phyloP scores from a whole-genome alignment of 345 rosid genomes.

The Adansonia digitata region DNA sequence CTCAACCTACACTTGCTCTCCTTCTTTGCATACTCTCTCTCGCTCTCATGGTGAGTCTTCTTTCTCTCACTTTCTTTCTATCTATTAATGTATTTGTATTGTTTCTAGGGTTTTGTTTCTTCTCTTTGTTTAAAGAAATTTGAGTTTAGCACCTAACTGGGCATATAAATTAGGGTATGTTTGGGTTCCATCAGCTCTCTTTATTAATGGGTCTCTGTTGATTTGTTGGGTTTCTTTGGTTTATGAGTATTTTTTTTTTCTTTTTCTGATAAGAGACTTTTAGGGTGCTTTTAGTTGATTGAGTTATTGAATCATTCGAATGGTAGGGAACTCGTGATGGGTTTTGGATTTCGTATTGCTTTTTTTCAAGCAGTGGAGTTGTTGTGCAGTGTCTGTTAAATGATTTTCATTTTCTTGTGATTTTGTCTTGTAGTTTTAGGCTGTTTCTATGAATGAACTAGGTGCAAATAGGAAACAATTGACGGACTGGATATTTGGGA shows the following conservation, averaged over 20 bases:
- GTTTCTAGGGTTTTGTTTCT: conserved; percentile 1
- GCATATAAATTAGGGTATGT: conserved; percentile 1
- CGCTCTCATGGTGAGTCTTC: conserved; percentile 14
- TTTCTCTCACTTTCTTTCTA: background rate
- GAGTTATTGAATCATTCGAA: background rate
- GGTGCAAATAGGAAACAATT: background rate
- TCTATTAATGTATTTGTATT: background rate
- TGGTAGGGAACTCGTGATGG: background rate
- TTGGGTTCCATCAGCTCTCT: background rate
- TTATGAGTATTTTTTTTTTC: background rate
- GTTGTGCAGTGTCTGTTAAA: background rate
- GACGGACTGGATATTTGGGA: background rate
- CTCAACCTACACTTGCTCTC: background rate
- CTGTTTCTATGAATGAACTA: background rate
- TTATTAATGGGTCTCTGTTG: background rate
- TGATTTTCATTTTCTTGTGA: background rate
- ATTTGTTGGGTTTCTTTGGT: conserved; percentile 2
- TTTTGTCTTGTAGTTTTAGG: background rate
- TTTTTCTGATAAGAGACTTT: background rate
- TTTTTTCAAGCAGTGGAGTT: background rate
- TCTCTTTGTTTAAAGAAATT: background rate
- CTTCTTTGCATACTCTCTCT: background rate
- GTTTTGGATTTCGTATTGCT: background rate
- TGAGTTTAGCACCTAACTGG: background rate
- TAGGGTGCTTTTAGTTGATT: background rate